Conservation (phyloP, 2,329 filamentous ascomycete species). For the Metarhizium anisopliae region DNA sequence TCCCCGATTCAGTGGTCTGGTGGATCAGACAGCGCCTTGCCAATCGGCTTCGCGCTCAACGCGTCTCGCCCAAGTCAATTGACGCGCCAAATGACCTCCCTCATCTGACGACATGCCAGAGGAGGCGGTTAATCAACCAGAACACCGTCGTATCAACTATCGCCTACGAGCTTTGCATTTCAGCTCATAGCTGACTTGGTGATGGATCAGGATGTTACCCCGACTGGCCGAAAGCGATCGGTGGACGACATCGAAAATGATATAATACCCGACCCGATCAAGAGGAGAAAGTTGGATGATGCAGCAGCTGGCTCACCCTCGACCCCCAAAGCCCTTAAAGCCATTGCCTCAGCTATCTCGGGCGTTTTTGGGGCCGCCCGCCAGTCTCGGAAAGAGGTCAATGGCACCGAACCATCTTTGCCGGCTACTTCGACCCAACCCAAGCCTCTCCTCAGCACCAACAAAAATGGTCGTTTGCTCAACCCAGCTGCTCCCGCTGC, state of each 20-base stretch:
- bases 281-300: slow-evolving; percentile 23
- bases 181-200: neutral
- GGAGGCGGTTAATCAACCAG: neutral
- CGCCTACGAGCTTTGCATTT: neutral
- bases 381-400: slow-evolving; percentile 7
- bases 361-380: slow-evolving; percentile 16
- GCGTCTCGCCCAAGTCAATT: slow-evolving; percentile 1
- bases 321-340: slow-evolving; percentile 20
- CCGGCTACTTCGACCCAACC: neutral
- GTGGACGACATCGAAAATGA: slow-evolving; percentile 14
- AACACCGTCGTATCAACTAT: neutral
- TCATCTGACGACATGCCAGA: neutral
- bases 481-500: slow-evolving; percentile 1
- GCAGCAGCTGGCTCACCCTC: slow-evolving; percentile 15
- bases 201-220: slow-evolving; percentile 18
- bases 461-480: neutral
- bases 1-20: too few species aligned
- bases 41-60: slow-evolving; percentile 1
- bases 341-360: slow-evolving; percentile 23
- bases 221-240: slow-evolving; percentile 10
- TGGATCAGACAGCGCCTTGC: too few species aligned
- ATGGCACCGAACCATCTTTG: slow-evolving; percentile 2
- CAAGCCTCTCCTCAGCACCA: neutral
- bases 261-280: slow-evolving; percentile 14
- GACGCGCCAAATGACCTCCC: neutral